Conservation (phyloP, 257 asterid genomes). For the Lavandula angustifolia region DNA sequence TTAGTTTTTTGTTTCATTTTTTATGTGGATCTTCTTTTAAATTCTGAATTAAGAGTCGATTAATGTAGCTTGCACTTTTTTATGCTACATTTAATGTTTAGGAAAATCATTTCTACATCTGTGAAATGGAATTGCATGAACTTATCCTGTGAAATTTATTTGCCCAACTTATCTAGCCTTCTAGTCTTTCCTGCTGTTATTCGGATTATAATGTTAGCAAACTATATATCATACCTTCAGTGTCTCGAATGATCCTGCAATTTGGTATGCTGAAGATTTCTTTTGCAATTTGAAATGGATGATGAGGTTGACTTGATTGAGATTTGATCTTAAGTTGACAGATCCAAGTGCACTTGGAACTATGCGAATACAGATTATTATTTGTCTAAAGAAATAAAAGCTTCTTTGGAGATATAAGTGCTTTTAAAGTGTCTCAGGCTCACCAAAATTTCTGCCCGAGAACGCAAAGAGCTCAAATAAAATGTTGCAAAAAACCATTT, state of each 20-base stretch:
- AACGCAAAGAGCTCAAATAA: too few relatives aligned
- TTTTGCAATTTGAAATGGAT: too few relatives aligned
- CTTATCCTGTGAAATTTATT: too few relatives aligned
- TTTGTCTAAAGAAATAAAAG: not conserved
- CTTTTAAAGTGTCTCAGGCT: too few relatives aligned
- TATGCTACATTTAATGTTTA: slow-evolving; percentile 4
- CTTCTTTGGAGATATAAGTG: not conserved
- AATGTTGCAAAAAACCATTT: too few relatives aligned
- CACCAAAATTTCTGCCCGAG: too few relatives aligned
- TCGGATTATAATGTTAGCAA: not conserved
- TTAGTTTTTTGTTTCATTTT: slow-evolving; percentile 35
- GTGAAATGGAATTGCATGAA: not conserved
- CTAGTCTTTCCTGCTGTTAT: not conserved
- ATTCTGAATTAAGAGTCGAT: not conserved
- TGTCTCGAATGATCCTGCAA: too few relatives aligned
- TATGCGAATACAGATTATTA: not conserved
- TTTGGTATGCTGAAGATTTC: too few relatives aligned
- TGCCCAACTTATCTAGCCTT: not conserved
- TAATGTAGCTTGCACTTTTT: not conserved
- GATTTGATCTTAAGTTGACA: not conserved
- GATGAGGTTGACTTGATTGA: not conserved
- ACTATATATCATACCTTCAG: not conserved
- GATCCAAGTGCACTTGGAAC: not conserved
- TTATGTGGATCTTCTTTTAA: not conserved
- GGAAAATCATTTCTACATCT: not conserved